A percentile compares a stretch with the other conserved stretches of the same genome.
phyloP scores from a whole-genome alignment of 805 yeast genomes.

The Candida sithepensis region DNA sequence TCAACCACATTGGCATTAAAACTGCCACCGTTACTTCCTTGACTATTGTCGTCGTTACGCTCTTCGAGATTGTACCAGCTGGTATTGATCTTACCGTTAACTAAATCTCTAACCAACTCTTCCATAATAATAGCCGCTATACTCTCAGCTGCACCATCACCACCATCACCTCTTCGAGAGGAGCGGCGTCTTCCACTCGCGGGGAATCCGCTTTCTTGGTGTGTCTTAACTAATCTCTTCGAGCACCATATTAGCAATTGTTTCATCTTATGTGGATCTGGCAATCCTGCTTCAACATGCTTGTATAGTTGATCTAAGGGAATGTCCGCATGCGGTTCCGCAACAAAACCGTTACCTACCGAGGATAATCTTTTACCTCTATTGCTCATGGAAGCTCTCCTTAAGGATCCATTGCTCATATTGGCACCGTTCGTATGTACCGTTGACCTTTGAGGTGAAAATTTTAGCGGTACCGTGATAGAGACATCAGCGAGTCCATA shows the following conservation, averaged over 20 bases:
- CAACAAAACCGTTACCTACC: constrained; percentile 67
- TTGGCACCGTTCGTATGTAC: neutral
- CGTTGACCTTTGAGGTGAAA: neutral
- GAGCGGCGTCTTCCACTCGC: neutral
- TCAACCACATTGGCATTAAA: constrained; percentile 24
- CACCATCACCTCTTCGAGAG: constrained; percentile 15
- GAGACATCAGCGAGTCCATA: neutral
- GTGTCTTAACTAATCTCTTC: constrained; percentile 38
- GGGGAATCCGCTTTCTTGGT: neutral
- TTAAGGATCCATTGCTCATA: constrained; percentile 5
- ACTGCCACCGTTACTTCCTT: neutral
- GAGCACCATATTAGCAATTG: constrained; percentile 69
- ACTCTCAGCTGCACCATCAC: constrained; percentile 30
- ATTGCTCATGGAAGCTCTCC: constrained; percentile 50
- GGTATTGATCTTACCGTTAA: constrained; percentile 55
- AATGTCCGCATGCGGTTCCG: constrained; percentile 63
- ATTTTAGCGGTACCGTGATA: constrained; percentile 4
- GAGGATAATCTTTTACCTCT: constrained; percentile 74
- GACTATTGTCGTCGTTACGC: constrained; percentile 19
- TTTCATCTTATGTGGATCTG: constrained; percentile 72
- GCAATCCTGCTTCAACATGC: constrained; percentile 55
- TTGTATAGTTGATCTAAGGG: constrained; percentile 53
- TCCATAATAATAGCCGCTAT: constrained; percentile 64
- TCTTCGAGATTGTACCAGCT: constrained; percentile 60
- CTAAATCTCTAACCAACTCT: constrained; percentile 55